Percentiles rank a stretch among this genome's conserved stretches.
Conservation (phyloP, 305 asterid species). For the Striga hermonthica region DNA sequence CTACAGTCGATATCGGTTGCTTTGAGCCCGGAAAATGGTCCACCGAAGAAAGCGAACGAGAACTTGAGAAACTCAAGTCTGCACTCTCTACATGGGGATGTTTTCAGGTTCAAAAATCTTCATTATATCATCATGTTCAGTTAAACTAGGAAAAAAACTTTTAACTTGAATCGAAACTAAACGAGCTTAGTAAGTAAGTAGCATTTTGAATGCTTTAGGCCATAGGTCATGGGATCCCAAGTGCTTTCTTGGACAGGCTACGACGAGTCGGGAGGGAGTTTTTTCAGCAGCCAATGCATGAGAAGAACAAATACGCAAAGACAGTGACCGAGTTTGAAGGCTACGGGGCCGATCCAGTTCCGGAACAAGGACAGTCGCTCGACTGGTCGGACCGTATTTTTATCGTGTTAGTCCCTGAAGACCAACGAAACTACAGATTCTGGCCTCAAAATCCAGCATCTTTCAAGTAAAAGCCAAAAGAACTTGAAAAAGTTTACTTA, state of each 20-base stretch:
- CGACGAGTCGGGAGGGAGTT: conserved; percentile 40
- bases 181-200: no score
- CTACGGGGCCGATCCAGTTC: conserved; percentile 62
- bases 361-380: conserved; percentile 54
- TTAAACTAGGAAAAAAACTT: no score
- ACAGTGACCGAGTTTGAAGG: conserved; percentile 45
- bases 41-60: conserved; percentile 30
- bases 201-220: conserved; percentile 33
- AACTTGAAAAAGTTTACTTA: no score
- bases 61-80: conserved; percentile 38
- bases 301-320: conserved; percentile 51
- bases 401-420: conserved; percentile 38
- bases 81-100: conserved; percentile 61
- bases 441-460: conserved; percentile 49
- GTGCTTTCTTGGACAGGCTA: conserved; percentile 36
- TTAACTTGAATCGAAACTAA: no score
- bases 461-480: conserved; percentile 35
- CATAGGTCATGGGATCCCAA: conserved; percentile 45
- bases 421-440: conserved; percentile 39
- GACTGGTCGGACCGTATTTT: conserved; percentile 60
- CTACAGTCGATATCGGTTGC: conserved; percentile 37
- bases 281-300: conserved; percentile 48
- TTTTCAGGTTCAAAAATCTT: conserved; percentile 41
- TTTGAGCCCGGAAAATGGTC: conserved; percentile 6
- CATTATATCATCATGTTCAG: no score